Base-by-base conservation (phyloP, 305 asterid species). In the Plantago coronopus region DNA sequence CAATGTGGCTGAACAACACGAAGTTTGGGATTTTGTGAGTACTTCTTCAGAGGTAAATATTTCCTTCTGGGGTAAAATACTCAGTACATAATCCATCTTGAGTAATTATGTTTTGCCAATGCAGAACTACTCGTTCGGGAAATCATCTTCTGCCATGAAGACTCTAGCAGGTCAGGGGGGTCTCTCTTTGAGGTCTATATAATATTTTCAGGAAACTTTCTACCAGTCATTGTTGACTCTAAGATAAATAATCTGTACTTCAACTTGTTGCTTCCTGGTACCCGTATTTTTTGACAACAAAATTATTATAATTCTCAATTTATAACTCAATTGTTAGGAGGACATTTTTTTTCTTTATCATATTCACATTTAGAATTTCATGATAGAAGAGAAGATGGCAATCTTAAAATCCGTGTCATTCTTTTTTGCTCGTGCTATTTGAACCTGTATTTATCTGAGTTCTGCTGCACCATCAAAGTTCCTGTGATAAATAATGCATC, bases 1-100 rank as follows among this genome's bases (percentile, higher is more conserved):
- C 65, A 90, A 90, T 77, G 89, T 90, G 67, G 94, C 90, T 55
- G 97, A 90, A 84, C 97, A 90, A 68, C 97, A 84, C 79, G 97
- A 90, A 83, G 95, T 90, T 57, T 87, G 95, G 97, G 95, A 89
- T 76, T 89, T 89, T 78, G 74, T 90, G 70, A 83, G 95, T 53
- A 80, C 72, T 60, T 80, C 95, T 57, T 90, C 97, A 50, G 81
- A 87, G 95, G 97, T 90, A 61, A 59, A 76, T 44, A 53, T 59
- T 53, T 62, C 48, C 59, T 54, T 53, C 58, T 51, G 7, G 17
- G 21, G 37, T 63, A 57, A 48, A 38, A 27, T 49, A 23, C 49
- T 20, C 34, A 51, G 40, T 54, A 66, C 50, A 59, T 25, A 6
- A 18, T 54, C 63, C 49, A 63, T 65, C 62, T 69, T 40, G 67